Conservation (phyloP, 2,329 filamentous ascomycete species). For the Trichophyton schoenleinii region DNA sequence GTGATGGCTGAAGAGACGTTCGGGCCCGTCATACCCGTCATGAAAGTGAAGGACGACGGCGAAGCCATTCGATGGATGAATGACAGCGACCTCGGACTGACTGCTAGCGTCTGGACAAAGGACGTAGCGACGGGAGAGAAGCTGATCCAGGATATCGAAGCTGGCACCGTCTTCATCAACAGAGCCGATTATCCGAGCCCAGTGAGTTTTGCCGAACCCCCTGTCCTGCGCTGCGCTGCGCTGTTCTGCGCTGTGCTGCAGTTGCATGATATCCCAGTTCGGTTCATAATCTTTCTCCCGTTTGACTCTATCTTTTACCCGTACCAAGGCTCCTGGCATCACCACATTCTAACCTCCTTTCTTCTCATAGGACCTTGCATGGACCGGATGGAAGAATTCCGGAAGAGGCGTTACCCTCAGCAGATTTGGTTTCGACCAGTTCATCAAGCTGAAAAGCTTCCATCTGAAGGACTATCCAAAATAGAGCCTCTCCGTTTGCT, state of each 20-base stretch:
- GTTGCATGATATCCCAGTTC: background rate
- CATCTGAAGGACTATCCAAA: constrained; percentile 71
- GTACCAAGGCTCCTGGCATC: background rate
- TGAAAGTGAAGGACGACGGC: constrained; percentile 68
- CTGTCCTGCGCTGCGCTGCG: background rate
- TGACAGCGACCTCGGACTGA: constrained; percentile 84
- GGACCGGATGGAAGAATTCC: constrained; percentile 96
- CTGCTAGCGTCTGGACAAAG: constrained; percentile 95
- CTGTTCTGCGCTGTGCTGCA: too few species aligned
- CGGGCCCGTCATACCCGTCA: constrained; percentile 79
- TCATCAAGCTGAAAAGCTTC: constrained; percentile 91
- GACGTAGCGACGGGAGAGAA: constrained; percentile 63
- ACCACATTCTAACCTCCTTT: constrained; percentile 14
- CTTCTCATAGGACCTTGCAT: constrained; percentile 63
- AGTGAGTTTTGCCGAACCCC: constrained; percentile 43
- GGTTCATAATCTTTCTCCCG: background rate
- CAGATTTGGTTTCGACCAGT: constrained; percentile 85
- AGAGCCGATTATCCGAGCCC: constrained; percentile 84
- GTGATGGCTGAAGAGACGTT: constrained; percentile 95
- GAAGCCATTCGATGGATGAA: constrained; percentile 85
- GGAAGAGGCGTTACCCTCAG: constrained; percentile 84
- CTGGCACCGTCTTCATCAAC: constrained; percentile 93
- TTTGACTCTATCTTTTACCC: constrained; percentile 8
- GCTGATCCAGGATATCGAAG: constrained; percentile 69
- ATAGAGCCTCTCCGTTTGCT: constrained; percentile 18